These are phyloP conservation scores for Prunus armeniaca DNA, from an alignment of 306 rosid species.

Conservation along the genomic window DNA sequence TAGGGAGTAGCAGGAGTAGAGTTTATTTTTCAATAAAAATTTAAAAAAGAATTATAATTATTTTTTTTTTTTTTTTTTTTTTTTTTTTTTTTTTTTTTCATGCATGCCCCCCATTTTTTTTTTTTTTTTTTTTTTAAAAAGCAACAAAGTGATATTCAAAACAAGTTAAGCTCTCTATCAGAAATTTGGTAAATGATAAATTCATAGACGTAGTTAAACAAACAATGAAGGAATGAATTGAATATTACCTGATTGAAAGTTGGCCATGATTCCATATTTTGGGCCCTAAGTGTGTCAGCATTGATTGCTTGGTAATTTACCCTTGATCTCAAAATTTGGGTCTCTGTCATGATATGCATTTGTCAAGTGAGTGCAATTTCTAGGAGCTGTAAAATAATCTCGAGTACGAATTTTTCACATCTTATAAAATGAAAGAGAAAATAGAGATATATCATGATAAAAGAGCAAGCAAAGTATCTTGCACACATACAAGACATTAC, in stretches of 20 bases:
- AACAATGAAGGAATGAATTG: neutral
- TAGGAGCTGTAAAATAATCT: neutral
- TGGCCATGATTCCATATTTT: constrained; percentile 91
- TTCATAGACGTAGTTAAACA: neutral
- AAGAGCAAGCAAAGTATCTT: neutral
- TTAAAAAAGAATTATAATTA: too few species aligned
- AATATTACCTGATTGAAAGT: constrained; percentile 82
- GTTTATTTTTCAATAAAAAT: neutral
- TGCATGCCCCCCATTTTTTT: too few species aligned
- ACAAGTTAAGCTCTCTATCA: neutral
- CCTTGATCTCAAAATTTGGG: constrained; percentile 79
- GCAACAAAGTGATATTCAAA: neutral
- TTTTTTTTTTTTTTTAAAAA: too few species aligned
- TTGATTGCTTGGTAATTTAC: constrained; percentile 83
- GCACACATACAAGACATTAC: neutral
- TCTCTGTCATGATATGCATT: constrained; percentile 44
- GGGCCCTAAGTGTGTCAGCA: constrained; percentile 80
- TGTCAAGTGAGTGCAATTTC: constrained; percentile 1
- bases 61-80: too few species aligned
- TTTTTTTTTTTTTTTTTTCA: too few species aligned
- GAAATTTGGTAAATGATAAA: neutral
- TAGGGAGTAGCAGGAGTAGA: neutral
- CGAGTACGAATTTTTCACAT: neutral
- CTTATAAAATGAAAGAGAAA: neutral
- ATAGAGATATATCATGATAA: neutral